Evolutionary conservation across 768 basidiomycete species (phyloP).

Genomic region (Lactarius psammicola): DNA sequence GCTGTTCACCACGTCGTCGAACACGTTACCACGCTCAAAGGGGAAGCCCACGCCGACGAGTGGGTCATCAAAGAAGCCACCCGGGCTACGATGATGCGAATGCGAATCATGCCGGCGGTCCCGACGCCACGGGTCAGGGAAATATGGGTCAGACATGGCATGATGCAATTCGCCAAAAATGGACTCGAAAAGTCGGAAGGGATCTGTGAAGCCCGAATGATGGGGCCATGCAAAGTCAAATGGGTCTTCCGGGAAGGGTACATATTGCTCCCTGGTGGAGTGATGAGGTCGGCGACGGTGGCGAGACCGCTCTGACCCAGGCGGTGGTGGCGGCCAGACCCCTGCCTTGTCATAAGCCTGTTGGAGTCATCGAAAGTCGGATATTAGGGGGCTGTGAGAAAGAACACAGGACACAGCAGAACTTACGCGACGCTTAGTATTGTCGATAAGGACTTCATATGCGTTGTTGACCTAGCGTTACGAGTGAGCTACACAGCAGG

Average conservation of each 20-base stretch:
- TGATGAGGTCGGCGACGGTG: constrained; percentile 18
- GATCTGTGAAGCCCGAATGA: constrained; percentile 62
- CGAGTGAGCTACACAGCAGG: constrained; percentile 19
- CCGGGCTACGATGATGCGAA: background rate
- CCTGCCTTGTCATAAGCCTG: constrained; percentile 71
- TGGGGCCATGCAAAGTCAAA: constrained; percentile 41
- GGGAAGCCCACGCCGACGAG: constrained; percentile 15
- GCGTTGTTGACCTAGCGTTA: constrained; percentile 63
- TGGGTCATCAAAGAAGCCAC: constrained; percentile 21
- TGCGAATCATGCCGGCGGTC: constrained; percentile 4
- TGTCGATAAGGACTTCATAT: constrained; percentile 69
- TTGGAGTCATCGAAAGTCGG: constrained; percentile 5
- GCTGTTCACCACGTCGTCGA: constrained; percentile 23
- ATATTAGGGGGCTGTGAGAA: constrained; percentile 1
- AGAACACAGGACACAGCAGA: background rate
- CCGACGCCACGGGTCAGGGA: constrained; percentile 29
- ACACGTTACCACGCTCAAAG: constrained; percentile 19
- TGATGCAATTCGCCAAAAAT: constrained; percentile 49
- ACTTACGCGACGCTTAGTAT: constrained; percentile 54
- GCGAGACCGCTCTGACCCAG: constrained; percentile 15
- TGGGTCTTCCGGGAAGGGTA: constrained; percentile 13
- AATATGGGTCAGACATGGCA: constrained; percentile 39
- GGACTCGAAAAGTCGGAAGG: constrained; percentile 69
- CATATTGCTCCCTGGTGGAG: constrained; percentile 12
- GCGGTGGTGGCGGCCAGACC: constrained; percentile 65